Conservation (phyloP, 352 stramenopile genomes). For the Phytopythium mirpurense region DNA sequence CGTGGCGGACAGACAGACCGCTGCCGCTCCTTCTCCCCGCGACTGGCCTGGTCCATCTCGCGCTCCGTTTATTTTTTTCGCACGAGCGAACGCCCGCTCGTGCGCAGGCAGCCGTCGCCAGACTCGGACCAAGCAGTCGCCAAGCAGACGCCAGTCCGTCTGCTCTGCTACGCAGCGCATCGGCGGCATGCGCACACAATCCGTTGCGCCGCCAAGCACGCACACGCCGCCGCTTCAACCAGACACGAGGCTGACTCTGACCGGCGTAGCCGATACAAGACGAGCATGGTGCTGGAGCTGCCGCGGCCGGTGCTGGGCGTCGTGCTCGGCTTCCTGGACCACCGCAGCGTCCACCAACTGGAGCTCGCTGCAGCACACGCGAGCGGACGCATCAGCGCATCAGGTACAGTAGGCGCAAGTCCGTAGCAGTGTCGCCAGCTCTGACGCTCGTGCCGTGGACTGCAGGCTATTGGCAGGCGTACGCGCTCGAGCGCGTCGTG, state of each 20-base stretch:
- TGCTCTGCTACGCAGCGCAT: not conserved
- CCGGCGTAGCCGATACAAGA: not conserved
- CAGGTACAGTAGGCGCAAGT: not conserved
- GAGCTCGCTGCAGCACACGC: constrained; percentile 11
- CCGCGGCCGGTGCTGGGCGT: constrained; percentile 39
- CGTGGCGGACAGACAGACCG: not conserved
- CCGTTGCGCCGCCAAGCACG: not conserved
- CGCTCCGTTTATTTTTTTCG: not conserved
- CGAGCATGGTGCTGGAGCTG: constrained; percentile 22
- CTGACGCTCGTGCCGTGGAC: not conserved
- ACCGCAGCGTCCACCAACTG: constrained; percentile 41
- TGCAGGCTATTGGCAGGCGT: constrained; percentile 3
- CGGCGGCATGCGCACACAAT: not conserved
- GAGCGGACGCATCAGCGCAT: not conserved
- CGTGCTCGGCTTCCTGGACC: constrained; percentile 54
- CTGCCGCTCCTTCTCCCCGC: not conserved
- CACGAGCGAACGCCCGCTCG: too few species aligned
- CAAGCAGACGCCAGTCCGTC: not conserved
- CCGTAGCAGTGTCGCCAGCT: not conserved
- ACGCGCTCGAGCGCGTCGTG: constrained; percentile 1
- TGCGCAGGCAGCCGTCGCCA: too few species aligned
- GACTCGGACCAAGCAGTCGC: not conserved
- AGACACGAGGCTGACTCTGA: too few species aligned
- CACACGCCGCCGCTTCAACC: not conserved
- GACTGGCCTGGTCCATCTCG: constrained; percentile 2